Base-by-base conservation (phyloP, 2,329 filamentous ascomycete genomes). In the Colletotrichum trifolii region DNA sequence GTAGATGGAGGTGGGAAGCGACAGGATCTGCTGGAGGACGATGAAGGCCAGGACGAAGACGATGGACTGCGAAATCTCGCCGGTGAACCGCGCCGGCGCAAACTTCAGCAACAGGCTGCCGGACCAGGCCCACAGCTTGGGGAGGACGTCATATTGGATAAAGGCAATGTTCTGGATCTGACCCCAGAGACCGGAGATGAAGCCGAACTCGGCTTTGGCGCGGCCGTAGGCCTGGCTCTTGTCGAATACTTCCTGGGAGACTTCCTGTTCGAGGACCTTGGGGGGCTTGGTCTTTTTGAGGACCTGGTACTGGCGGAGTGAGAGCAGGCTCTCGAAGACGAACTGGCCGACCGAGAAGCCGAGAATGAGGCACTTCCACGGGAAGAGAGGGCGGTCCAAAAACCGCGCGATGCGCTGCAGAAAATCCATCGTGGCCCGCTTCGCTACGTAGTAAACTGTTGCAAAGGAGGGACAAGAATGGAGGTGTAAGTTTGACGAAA, bases 161-260 rank as follows among this genome's bases (percentile, higher is more conserved):
- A 97, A 93, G 69, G 89, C 90, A 72, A 97, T 82, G 74, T 96
- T 97, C 80, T 97, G 94, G 72, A 94, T 81, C 81, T 97, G 94
- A 76, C 89, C 87, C 82, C 91, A 97, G 73, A 97, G 84, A 79
- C 89, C 90, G 72, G 86, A 91, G 76, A 96, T 75, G 79, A 97
- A 90, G 75, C 89, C 86, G 80, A 94, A 99, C 80, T 94, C 91
- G 69, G 94, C 93, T 82, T 99, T 99, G 75, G 95, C 94, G 73
- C 96, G 92, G 74, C 95, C 94, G 78, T 99, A 99, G 73, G 91
- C 92, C 87, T 97, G 94, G 76, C 91, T 94, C 79, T 97, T 97
- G 80, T 98, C 94, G 76, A 94, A 97, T 63, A 94, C 94, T 74
- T 95, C 89, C 75, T 95, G 89, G 38, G 93, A 90, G 65, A 99